Percentiles rank a stretch among this genome's conserved stretches.
Evolutionary conservation across 441 rosid genomes (phyloP).

Genomic region (Arabidopsis lyrata): DNA sequence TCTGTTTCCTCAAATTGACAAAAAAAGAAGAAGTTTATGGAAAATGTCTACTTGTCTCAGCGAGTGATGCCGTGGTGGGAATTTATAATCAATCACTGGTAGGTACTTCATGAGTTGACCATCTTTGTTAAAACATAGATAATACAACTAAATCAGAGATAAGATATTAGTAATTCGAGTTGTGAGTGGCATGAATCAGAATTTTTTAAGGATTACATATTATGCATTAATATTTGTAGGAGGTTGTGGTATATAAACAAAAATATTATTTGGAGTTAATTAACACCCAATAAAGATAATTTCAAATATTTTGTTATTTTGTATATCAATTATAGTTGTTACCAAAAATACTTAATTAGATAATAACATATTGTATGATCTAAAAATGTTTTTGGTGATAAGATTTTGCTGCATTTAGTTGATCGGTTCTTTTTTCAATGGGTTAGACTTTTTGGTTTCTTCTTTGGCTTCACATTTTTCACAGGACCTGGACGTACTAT

Average conservation of each 20-base stretch:
- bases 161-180: neutral
- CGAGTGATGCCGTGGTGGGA: neutral
- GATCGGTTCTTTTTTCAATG: too few species aligned
- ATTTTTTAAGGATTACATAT: neutral
- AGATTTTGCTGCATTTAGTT: too few species aligned
- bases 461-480: too few species aligned
- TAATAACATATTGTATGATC: too few species aligned
- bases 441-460: too few species aligned
- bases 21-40: neutral
- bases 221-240: neutral
- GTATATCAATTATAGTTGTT: too few species aligned
- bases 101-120: slow-evolving; percentile 10
- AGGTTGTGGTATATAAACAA: neutral
- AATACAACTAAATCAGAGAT: neutral
- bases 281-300: too few species aligned
- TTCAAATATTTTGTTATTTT: too few species aligned
- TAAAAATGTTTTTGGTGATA: too few species aligned
- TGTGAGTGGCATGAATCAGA: slow-evolving; percentile 21
- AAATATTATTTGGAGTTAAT: too few species aligned
- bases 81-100: neutral
- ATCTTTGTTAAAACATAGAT: neutral
- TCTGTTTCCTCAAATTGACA: neutral
- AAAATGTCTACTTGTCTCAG: neutral
- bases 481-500: too few species aligned
- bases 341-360: too few species aligned